A percentile compares a stretch with the other conserved stretches of the same genome.
These are phyloP conservation scores for Colletotrichum lindemuthianum DNA, from an alignment of 2,329 filamentous ascomycete species.

Conservation along the genomic window DNA sequence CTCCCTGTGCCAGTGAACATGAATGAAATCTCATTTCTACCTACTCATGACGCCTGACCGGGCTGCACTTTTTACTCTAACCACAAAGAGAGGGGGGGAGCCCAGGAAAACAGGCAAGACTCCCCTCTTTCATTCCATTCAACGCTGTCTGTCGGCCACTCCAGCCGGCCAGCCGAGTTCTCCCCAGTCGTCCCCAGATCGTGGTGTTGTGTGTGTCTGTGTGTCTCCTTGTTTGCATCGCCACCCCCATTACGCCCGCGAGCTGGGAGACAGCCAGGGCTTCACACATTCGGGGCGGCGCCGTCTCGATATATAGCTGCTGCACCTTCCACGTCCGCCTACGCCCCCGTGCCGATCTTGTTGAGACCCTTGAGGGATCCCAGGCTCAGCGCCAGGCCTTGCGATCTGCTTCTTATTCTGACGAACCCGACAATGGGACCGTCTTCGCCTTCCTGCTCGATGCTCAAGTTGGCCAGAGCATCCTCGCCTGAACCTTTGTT, in stretches of 20 bases:
- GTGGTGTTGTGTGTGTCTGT: conserved; percentile 5
- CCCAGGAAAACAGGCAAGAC: conserved; percentile 18
- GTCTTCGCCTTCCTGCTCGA: conserved; percentile 96
- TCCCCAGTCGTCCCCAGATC: background rate
- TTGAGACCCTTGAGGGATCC: conserved; percentile 95
- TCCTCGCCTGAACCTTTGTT: conserved; percentile 80
- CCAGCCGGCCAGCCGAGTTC: conserved; percentile 9
- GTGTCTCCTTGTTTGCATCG: background rate
- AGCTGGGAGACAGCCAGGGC: conserved; percentile 1
- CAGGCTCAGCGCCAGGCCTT: conserved; percentile 92
- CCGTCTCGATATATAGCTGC: conserved; percentile 28
- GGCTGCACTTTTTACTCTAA: conserved; percentile 37
- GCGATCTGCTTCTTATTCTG: conserved; percentile 95
- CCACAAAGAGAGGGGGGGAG: conserved; percentile 14
- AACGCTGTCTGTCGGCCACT: conserved; percentile 12
- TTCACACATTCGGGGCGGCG: conserved; percentile 13
- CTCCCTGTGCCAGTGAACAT: conserved; percentile 12
- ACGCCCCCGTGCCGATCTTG: conserved; percentile 70
- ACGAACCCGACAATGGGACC: conserved; percentile 97
- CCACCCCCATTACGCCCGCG: conserved; percentile 25
- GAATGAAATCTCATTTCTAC: conserved; percentile 36
- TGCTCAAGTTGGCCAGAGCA: conserved; percentile 94
- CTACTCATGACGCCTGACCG: conserved; percentile 37
- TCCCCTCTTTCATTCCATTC: conserved; percentile 24
- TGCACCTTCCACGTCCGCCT: conserved; percentile 12